Base-by-base conservation (phyloP, 1,284 basidiomycete species). In the Boletus calvinii region DNA sequence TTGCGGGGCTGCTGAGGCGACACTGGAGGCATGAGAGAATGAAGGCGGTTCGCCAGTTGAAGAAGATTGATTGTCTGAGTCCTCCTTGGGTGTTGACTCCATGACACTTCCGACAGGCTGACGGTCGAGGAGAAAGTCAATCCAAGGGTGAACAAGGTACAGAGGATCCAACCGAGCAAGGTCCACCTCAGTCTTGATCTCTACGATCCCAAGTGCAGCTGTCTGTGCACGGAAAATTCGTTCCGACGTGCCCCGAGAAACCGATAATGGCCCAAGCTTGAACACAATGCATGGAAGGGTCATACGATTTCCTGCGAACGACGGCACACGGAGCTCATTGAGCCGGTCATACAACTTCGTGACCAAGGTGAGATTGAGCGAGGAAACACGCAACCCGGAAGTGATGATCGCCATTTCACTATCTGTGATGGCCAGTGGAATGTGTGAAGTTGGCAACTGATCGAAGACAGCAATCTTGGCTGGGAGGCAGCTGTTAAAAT, bases 261-360 rank as follows among this genome's bases (percentile, higher is more conserved):
- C 8, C 0, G 20, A 34, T 13, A 41, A 8, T 2, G 20, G 40
- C 5, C 46, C 52, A 4, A 53, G 52, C 24, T 42, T 31, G 35
- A 49, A 52, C 1, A 12, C 20, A n/a, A 52, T 35, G 9, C 51
- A 45, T 3, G 48, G 42, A 18, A 50, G 49, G 15, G 39, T 35
- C 29, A 50, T 15, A 2, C 42, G 29, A 15, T 37, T 15, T 12
- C 15, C 36, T 12, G 22, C 9, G 9, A 44, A 39, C 4, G 9
- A 40, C 1, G 49, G 39, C 1, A 44, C 30, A 13, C 36, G 36
- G 6, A 53, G 47, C 4, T 43, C 36, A 10, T 17, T 12, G 2
- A 53, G 35, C n/a, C 6, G 29, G 15, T 39, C 30, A 13, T 53
- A 49, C 7, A 53, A 15, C 2, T 15, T 36, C 15, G n/a, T 39